Conservation (phyloP, 495 filamentous ascomycete species). For the Talaromyces liani region DNA sequence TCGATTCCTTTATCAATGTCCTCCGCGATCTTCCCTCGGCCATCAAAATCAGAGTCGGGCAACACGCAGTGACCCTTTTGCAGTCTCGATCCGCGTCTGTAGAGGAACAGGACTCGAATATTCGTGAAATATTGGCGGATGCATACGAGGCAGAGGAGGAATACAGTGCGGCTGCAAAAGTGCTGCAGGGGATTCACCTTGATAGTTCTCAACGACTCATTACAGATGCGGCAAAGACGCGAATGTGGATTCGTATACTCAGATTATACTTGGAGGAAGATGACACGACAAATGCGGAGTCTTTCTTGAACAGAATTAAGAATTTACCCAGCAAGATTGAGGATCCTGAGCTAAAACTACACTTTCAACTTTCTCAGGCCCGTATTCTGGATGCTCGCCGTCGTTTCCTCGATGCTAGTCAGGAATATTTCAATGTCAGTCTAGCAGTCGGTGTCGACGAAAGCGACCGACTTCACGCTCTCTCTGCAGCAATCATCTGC, state of each 20-base stretch:
- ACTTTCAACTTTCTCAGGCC: conserved; percentile 86
- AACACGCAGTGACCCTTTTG: conserved; percentile 58
- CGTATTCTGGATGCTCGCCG: conserved; percentile 87
- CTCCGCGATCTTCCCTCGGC: conserved; percentile 51
- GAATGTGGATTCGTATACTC: conserved; percentile 88
- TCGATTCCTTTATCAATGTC: conserved; percentile 56
- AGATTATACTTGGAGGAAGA: conserved; percentile 92
- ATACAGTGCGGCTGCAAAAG: conserved; percentile 66
- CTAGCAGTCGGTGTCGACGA: conserved; percentile 70
- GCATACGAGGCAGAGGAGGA: conserved; percentile 80
- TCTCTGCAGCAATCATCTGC: conserved; percentile 84
- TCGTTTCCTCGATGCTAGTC: conserved; percentile 81
- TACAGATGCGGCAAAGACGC: conserved; percentile 66
- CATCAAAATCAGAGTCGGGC: conserved; percentile 61
- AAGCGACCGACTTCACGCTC: conserved; percentile 73
- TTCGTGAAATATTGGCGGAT: conserved; percentile 74
- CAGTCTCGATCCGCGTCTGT: conserved; percentile 61
- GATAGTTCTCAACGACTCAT: conserved; percentile 82
- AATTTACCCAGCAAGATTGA: conserved; percentile 74
- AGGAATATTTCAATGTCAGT: conserved; percentile 81
- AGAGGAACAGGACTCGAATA: conserved; percentile 73
- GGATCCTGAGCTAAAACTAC: conserved; percentile 64
- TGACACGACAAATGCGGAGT: conserved; percentile 76
- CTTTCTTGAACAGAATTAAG: conserved; percentile 87
- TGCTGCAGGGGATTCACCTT: conserved; percentile 75